phyloP scores from a whole-genome alignment of 2,329 filamentous ascomycete species.

The Trichophyton equinum region DNA sequence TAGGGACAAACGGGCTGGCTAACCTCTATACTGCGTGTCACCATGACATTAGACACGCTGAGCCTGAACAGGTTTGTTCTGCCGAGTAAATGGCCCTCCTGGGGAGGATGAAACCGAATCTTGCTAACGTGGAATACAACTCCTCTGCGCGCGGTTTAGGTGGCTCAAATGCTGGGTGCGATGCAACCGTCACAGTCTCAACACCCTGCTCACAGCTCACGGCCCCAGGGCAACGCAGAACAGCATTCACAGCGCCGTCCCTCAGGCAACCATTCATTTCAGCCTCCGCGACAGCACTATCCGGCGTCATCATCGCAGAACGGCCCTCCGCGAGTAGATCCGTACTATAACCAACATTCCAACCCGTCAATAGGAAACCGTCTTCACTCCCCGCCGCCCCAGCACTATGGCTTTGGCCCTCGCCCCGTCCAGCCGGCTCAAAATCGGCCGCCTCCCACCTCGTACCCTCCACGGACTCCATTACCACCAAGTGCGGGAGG shows the following conservation, averaged over 20 bases:
- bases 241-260: constrained; percentile 8
- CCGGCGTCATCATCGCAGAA: neutral
- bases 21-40: neutral
- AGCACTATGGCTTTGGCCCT: constrained; percentile 40
- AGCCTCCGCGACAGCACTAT: neutral
- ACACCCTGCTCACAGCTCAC: constrained; percentile 5
- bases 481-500: constrained; percentile 31
- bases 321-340: neutral
- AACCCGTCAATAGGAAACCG: constrained; percentile 23
- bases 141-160: constrained; percentile 20
- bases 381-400: constrained; percentile 32
- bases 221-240: constrained; percentile 14
- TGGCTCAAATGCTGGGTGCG: constrained; percentile 33
- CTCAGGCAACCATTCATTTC: neutral
- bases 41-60: constrained; percentile 48
- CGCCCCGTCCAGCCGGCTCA: constrained; percentile 41
- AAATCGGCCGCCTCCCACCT: constrained; percentile 43
- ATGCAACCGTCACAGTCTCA: constrained; percentile 20
- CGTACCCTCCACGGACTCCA: constrained; percentile 55
- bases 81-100: neutral
- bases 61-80: constrained; percentile 53
- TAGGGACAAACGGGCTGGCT: neutral
- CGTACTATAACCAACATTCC: constrained; percentile 5
- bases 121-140: neutral
- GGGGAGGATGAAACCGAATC: too few relatives aligned